phyloP scores from a whole-genome alignment of 352 stramenopile species.

The Aphanomyces cochlioides region DNA sequence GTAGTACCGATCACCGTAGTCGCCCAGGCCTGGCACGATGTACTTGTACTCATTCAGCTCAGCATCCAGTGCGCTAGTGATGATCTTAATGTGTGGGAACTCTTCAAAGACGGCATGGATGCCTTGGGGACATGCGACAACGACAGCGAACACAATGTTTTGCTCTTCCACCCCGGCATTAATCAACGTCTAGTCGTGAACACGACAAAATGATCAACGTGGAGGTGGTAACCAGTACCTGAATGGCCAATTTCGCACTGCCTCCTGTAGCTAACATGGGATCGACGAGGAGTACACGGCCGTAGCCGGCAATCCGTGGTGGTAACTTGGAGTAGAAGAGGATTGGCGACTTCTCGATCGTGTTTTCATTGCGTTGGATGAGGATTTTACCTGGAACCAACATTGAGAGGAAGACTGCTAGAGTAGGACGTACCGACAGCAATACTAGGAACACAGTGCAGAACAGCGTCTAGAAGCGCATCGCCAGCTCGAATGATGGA shows the following conservation, averaged over 20 bases:
- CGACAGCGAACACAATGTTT: slow-evolving; percentile 94
- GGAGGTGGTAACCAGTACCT: slow-evolving; percentile 40
- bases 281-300: slow-evolving; percentile 93
- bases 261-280: slow-evolving; percentile 94
- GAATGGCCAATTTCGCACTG: slow-evolving; percentile 88
- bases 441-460: slow-evolving; percentile 77
- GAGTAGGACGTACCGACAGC: slow-evolving; percentile 52
- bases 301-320: slow-evolving; percentile 61
- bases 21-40: slow-evolving; percentile 94
- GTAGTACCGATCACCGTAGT: slow-evolving; percentile 94
- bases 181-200: slow-evolving; percentile 61
- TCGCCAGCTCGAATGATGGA: slow-evolving; percentile 93
- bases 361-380: slow-evolving; percentile 94
- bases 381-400: slow-evolving; percentile 88
- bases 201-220: background rate
- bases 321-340: slow-evolving; percentile 96
- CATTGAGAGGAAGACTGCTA: background rate
- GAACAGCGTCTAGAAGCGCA: slow-evolving; percentile 86
- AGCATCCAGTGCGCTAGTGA: slow-evolving; percentile 76
- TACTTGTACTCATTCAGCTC: slow-evolving; percentile 94
- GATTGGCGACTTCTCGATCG: slow-evolving; percentile 73
- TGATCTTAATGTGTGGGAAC: slow-evolving; percentile 78
- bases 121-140: slow-evolving; percentile 91
- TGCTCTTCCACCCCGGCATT: slow-evolving; percentile 77
- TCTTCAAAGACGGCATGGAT: slow-evolving; percentile 66